Evolutionary conservation across 2,329 filamentous ascomycete genomes (phyloP), one percentile per base, ranked within the genome.

Genomic region (Rutstroemia sydowiana): DNA sequence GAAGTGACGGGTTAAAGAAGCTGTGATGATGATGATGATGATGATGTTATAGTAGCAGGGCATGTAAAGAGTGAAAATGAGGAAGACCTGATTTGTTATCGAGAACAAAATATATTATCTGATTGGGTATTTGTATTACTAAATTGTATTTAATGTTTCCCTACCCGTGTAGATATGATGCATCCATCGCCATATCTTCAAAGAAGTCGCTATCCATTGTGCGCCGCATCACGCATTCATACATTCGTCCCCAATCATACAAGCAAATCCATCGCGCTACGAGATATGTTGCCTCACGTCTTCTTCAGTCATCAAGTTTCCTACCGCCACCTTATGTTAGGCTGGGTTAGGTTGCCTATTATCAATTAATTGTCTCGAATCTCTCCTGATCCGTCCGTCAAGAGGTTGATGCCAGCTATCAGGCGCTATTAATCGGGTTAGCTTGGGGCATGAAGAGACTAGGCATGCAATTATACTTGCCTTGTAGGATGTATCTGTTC

Each of bases 401-500:
- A 52, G 23, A 16, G 50, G 50, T 21, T 59, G 57, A 46, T 58
- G 54, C 57, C 57, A 59, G 30, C 48, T 54, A 34, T 57, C 57
- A 7, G 57, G 57, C 20, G 53, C 56, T 46, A 18, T 5, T 41
- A 11, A 11, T 13, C 28, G n/a, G 9, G 26, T 51, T 26, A 46
- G 45, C 23, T 4, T 51, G 46, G 23, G 7, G 30, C 5, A 34
- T 13, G 1, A 10, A 40, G 14, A 5, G 18, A 26, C n/a, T 9
- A 8, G 13, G 13, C 3, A 42, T 21, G 18, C 13, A 20, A 26
- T 21, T 14, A 6, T 18, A 14, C 18, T 30, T 60, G 61, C 62
- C 64, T 54, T 66, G 65, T 26, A 68, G 59, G 11, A 81, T 81
- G 65, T 84, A 90, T 78, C 90, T 83, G 62, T 90, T 88, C 93